These are phyloP conservation scores for Alternaria solani DNA, from an alignment of 2,329 filamentous ascomycete species.

Conservation along the genomic window DNA sequence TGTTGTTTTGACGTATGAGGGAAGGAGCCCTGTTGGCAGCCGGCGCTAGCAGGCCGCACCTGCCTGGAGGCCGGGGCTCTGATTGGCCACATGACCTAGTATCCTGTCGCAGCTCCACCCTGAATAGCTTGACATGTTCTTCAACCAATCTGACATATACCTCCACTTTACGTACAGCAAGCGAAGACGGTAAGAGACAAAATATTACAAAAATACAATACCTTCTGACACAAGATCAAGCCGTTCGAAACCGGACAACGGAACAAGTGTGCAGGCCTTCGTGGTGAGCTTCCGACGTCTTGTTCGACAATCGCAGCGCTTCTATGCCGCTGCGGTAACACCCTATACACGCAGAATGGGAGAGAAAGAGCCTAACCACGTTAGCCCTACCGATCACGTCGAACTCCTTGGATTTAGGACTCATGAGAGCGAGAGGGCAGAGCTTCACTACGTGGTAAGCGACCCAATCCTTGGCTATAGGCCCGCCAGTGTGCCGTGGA, in stretches of 20 bases:
- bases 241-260: not conserved
- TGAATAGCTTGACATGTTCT: not conserved
- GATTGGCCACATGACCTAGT: not conserved
- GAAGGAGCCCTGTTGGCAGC: not conserved
- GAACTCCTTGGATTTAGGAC: not conserved
- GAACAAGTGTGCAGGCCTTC: not conserved
- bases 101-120: not conserved
- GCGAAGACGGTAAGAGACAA: not conserved
- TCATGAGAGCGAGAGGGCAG: not conserved
- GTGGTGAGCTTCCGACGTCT: not conserved
- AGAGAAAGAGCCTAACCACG: not conserved
- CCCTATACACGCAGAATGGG: not conserved
- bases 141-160: not conserved
- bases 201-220: not conserved
- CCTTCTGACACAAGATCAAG: not conserved
- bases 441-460: not conserved
- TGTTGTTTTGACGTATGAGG: not conserved
- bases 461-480: not conserved
- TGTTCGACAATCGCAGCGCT: not conserved
- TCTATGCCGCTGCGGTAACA: not conserved
- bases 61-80: not conserved
- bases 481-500: slow-evolving; percentile 7
- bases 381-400: not conserved
- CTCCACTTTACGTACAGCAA: not conserved
- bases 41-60: slow-evolving; percentile 8